A percentile compares a stretch with the other conserved stretches of the same genome.
Conservation (phyloP, 208 protist species). For the Naegleria fowleri region DNA sequence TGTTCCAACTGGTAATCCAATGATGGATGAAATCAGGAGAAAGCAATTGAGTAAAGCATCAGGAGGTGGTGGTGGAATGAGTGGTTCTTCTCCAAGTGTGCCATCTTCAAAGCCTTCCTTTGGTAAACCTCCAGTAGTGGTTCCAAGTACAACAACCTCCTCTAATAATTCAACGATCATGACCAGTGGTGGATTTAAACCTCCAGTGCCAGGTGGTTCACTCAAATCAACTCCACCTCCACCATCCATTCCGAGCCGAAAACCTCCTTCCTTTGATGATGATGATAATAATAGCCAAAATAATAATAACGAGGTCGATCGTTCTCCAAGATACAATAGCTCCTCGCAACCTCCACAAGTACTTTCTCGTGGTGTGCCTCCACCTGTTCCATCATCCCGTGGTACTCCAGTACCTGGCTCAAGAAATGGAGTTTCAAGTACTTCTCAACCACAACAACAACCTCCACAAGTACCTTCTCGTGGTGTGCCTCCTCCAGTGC, state of each 20-base stretch:
- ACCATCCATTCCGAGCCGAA: no score
- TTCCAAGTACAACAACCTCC: not conserved
- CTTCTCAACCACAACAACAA: not conserved
- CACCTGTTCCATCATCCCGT: not conserved
- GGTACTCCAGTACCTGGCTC: not conserved
- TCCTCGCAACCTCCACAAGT: not conserved
- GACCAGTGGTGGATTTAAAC: not conserved
- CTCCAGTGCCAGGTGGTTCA: not conserved
- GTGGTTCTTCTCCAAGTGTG: not conserved
- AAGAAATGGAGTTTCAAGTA: not conserved
- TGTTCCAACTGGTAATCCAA: slow-evolving; percentile 12
- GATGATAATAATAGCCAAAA: no score
- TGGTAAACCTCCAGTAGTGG: not conserved
- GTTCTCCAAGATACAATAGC: no score
- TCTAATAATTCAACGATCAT: no score
- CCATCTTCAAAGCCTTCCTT: not conserved
- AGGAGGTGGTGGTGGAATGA: not conserved
- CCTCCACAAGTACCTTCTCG: not conserved
- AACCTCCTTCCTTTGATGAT: no score
- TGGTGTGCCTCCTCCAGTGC: not conserved
- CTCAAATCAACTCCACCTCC: no score
- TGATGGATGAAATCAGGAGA: not conserved
- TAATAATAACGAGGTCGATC: not conserved
- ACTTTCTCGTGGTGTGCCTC: not conserved
- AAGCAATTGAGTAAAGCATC: not conserved